These are phyloP conservation scores for Davidsoniella neocaledoniae DNA, from an alignment of 2,329 filamentous ascomycete species.

Conservation along the genomic window DNA sequence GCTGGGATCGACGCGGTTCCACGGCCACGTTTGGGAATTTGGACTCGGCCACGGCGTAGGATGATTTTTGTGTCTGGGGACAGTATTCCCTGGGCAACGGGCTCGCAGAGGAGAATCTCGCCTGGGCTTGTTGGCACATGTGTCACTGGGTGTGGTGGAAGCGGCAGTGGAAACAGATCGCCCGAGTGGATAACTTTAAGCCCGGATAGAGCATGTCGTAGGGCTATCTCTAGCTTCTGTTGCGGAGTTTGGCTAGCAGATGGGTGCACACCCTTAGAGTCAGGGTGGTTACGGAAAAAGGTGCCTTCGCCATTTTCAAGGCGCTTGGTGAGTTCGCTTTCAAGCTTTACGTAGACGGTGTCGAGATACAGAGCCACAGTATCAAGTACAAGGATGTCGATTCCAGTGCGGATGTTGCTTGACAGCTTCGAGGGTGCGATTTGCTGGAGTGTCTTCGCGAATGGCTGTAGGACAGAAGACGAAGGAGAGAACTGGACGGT, in stretches of 20 bases:
- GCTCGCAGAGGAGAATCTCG: conserved; percentile 83
- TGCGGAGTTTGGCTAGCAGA: conserved; percentile 24
- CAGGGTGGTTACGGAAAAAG: conserved; percentile 52
- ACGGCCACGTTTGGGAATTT: conserved; percentile 33
- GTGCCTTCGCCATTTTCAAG: conserved; percentile 70
- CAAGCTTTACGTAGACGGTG: conserved; percentile 71
- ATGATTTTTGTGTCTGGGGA: conserved; percentile 68
- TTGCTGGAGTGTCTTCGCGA: conserved; percentile 55
- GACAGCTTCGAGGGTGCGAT: conserved; percentile 60
- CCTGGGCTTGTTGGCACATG: conserved; percentile 72
- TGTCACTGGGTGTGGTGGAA: conserved; percentile 73
- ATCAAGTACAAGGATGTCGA: conserved; percentile 72
- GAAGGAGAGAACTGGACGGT: conserved; percentile 64
- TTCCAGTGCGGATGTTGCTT: conserved; percentile 54
- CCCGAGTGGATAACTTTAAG: conserved; percentile 68
- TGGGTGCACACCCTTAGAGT: conserved; percentile 3
- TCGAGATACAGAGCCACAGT: conserved; percentile 67
- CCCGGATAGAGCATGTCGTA: conserved; percentile 57
- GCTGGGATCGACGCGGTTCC: conserved; percentile 28
- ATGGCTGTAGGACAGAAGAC: conserved; percentile 60
- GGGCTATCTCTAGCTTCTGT: conserved; percentile 43
- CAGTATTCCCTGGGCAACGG: conserved; percentile 74
- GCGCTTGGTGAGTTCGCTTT: conserved; percentile 62
- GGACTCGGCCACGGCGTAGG: conserved; percentile 46
- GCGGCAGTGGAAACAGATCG: conserved; percentile 59